Base-by-base conservation (phyloP, 352 stramenopile species). In the Blastocystis sp. region DNA sequence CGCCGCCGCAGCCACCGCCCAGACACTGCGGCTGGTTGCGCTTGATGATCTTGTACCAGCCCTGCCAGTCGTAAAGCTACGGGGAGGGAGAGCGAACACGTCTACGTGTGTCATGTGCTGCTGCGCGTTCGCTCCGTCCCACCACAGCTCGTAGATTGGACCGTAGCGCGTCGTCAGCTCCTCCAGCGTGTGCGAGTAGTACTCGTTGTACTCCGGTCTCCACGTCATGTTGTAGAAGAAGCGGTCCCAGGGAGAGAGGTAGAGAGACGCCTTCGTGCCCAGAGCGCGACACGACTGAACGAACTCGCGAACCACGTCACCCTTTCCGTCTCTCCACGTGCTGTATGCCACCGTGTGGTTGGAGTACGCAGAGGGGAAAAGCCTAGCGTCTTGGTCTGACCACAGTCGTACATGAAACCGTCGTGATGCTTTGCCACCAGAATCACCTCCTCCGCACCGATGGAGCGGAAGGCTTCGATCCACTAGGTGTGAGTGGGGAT, bases 141-240 rank as follows among this genome's bases (percentile, higher is more conserved):
- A 85, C 75, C 75, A 85, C 21, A 85, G 57, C 59, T 85, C 63
- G 51, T 85, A 85, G 54, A 85, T 76, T n/a, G 75, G 53, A 16
- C 75, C 75, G 38, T 85, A 85, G 49, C 63, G 57, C 27, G 75
- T 44, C 4, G 63, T 72, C 32, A 85, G 46, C 0, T 72, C 75
- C 16, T 85, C 57, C 29, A 85, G 51, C 1, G 75, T 85, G 8
- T 85, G 69, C 32, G 64, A 49, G 40, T 85, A 85, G 53, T 76
- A 85, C 36, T 85, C 75, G 53, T 85, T 85, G 44, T 85, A 85
- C 51, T 85, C 75, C 29, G 75, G 75, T 67, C 46, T 85, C 75
- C 75, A 85, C 21, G 75, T 85, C 75, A 85, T 85, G 51, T 85
- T 85, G 46, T 85, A 85, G 63, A 85, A 85, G 63, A 51, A 76